phyloP scores from a whole-genome alignment of 176 grass and related monocot genomes.

The Zea luxurians region DNA sequence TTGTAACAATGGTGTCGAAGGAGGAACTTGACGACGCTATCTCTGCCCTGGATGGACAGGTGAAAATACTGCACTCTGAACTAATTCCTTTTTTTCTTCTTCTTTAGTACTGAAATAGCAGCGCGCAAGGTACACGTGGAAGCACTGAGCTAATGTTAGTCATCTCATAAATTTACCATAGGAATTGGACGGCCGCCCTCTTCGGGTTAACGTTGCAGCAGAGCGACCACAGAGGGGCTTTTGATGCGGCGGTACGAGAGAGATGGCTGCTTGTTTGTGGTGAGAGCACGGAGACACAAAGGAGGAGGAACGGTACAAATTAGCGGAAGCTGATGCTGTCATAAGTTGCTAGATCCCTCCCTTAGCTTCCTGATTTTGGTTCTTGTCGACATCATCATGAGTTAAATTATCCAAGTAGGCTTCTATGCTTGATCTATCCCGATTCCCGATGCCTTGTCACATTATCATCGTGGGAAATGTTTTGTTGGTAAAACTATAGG shows the following conservation, averaged over 20 bases:
- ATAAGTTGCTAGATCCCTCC: slow-evolving; percentile 13
- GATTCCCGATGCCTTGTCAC: neutral
- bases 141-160: neutral
- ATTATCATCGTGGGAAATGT: slow-evolving; percentile 16
- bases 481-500: slow-evolving; percentile 7
- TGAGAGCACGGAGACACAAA: neutral
- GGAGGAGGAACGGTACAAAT: slow-evolving; percentile 2
- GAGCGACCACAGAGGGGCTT: slow-evolving; percentile 57
- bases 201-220: slow-evolving; percentile 78
- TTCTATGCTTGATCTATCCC: slow-evolving; percentile 2
- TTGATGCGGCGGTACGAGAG: slow-evolving; percentile 23
- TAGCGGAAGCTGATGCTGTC: slow-evolving; percentile 19
- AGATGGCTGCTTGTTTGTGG: slow-evolving; percentile 23
- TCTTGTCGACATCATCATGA: slow-evolving; percentile 29
- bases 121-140: neutral
- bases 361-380: slow-evolving; percentile 34
- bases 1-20: slow-evolving; percentile 80
- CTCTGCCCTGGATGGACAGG: slow-evolving; percentile 87
- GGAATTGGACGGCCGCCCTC: slow-evolving; percentile 70
- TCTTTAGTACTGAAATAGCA: neutral
- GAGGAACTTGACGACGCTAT: slow-evolving; percentile 82
- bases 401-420: slow-evolving; percentile 43
- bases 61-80: neutral
- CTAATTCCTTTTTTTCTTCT: neutral
- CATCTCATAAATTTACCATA: slow-evolving; percentile 20